Evolutionary conservation across 345 rosid genomes (phyloP), one percentile per base, ranked within the genome.

Genomic region (Acer saccharum): DNA sequence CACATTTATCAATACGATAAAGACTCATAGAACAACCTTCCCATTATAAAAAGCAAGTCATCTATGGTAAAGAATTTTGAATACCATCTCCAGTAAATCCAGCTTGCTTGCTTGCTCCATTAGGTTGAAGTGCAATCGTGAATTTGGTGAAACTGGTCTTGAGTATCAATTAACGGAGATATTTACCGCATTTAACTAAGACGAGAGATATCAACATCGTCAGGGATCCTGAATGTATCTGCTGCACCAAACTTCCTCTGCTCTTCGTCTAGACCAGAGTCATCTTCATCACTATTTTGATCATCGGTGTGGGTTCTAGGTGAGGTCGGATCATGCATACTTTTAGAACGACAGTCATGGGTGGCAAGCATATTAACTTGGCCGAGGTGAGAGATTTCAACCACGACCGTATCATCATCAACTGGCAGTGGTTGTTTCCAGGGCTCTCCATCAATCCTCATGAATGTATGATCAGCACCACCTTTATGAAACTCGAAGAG

Each of bases 341-440:
- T 88, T 83, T 79, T 85, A 62, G 94, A 84, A 62, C 69, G 84
- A 89, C 97, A 91, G 78, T 86, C 87, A 6, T 78, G 84, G 66
- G 97, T 84, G 39, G 98, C 97, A 32, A 96, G 97, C 90, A 96
- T 94, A 85, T 89, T 91, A 73, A 91, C 99, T 88, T 91, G 97
- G 52, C 95, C 92, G 71, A 77, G 94, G 80, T 88, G 98, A 78
- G 98, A 93, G 54, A 93, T 95, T 79, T 93, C 98, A 48, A 95
- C 84, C 65, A 86, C 85, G 46, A 96, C 97, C 1, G 97, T 90
- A 76, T 91, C 93, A 66, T 91, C 97, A 23, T 91, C 83, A 9
- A 46, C 72, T 13, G 98, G 94, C 18, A 95, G 77, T 6, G 93
- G 95, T 79, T 95, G 98, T 89, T 89, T 93, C 97, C 98, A 95